Evolutionary conservation across 2,329 filamentous ascomycete genomes (phyloP).

Genomic region (Myriosclerotinia scirpicola): DNA sequence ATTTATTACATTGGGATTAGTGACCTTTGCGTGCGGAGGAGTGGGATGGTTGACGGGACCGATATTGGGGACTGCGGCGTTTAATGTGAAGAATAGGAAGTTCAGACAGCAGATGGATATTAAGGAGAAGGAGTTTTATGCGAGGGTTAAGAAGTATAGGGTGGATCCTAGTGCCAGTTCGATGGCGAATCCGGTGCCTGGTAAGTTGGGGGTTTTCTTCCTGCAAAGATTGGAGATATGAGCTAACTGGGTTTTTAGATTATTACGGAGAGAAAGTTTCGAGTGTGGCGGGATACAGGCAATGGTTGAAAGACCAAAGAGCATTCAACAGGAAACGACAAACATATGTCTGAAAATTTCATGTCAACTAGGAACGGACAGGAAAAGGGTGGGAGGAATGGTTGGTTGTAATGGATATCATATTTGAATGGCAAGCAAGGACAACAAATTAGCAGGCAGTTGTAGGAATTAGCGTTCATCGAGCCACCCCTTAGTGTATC

Average conservation of each 20-base stretch:
- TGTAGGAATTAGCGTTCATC: conserved; percentile 23
- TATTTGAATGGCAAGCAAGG: conserved; percentile 13
- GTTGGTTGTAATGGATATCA: conserved; percentile 19
- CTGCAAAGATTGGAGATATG: background rate
- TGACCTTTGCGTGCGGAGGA: conserved; percentile 74
- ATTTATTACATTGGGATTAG: conserved; percentile 78
- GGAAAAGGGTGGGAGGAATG: conserved; percentile 17
- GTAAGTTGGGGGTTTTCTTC: conserved; percentile 30
- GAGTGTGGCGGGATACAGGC: conserved; percentile 84
- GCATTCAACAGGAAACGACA: conserved; percentile 86
- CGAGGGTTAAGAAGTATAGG: conserved; percentile 84
- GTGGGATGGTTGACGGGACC: conserved; percentile 88
- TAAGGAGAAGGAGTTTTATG: conserved; percentile 95
- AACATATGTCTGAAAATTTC: conserved; percentile 33
- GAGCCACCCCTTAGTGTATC: conserved; percentile 12
- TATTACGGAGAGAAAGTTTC: conserved; percentile 99
- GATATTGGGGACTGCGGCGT: conserved; percentile 74
- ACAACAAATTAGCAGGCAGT: conserved; percentile 13
- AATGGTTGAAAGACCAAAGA: conserved; percentile 96
- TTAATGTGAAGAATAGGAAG: conserved; percentile 72
- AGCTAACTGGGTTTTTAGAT: conserved; percentile 48
- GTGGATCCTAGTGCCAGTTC: conserved; percentile 89
- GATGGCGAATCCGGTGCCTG: conserved; percentile 74
- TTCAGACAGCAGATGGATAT: conserved; percentile 71
- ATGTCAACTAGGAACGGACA: conserved; percentile 15